A percentile compares a stretch with the other conserved stretches of the same genome.
Evolutionary conservation across 2,329 filamentous ascomycete genomes (phyloP).

Genomic region (Anthostomella pinea): DNA sequence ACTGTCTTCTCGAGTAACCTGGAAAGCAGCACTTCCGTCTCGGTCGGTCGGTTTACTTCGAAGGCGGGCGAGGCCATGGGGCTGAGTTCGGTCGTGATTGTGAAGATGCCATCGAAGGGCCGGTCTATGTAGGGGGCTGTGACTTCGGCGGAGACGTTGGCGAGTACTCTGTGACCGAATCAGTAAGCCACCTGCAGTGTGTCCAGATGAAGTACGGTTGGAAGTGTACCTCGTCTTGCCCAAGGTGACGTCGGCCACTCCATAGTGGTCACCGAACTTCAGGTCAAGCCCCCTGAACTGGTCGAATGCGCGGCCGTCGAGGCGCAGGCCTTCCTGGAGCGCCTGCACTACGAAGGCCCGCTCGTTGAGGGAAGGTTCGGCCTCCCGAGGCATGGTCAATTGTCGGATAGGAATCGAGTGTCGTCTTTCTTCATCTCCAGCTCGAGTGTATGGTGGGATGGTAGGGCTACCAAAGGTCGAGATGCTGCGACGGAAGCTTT

Average conservation of each 20-base stretch:
- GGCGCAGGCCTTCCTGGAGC: conserved; percentile 72
- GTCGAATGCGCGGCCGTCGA: conserved; percentile 81
- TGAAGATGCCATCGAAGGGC: conserved; percentile 94
- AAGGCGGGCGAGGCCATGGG: conserved; percentile 91
- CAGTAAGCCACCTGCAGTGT: conserved; percentile 5
- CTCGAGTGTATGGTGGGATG: conserved; percentile 9
- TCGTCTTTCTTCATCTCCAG: conserved; percentile 19
- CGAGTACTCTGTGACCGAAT: conserved; percentile 62
- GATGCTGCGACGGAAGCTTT: conserved; percentile 21
- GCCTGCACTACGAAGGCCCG: conserved; percentile 82
- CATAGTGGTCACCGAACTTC: conserved; percentile 85
- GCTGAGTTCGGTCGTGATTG: conserved; percentile 84
- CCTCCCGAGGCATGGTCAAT: conserved; percentile 80
- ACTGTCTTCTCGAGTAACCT: conserved; percentile 91
- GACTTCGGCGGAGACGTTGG: conserved; percentile 84
- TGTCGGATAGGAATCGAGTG: conserved; percentile 8
- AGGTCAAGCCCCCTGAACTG: conserved; percentile 76
- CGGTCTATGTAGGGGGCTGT: conserved; percentile 81
- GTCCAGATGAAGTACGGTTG: neutral
- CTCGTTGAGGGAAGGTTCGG: conserved; percentile 85
- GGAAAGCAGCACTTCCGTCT: conserved; percentile 81
- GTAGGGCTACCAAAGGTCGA: conserved; percentile 23
- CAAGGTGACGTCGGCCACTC: conserved; percentile 79
- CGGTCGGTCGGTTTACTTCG: conserved; percentile 78
- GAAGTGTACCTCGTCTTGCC: conserved; percentile 78